Percentiles rank a stretch among this genome's conserved stretches.
Evolutionary conservation across 1,284 basidiomycete species (phyloP).

Genomic region (Pterulicium gracile): DNA sequence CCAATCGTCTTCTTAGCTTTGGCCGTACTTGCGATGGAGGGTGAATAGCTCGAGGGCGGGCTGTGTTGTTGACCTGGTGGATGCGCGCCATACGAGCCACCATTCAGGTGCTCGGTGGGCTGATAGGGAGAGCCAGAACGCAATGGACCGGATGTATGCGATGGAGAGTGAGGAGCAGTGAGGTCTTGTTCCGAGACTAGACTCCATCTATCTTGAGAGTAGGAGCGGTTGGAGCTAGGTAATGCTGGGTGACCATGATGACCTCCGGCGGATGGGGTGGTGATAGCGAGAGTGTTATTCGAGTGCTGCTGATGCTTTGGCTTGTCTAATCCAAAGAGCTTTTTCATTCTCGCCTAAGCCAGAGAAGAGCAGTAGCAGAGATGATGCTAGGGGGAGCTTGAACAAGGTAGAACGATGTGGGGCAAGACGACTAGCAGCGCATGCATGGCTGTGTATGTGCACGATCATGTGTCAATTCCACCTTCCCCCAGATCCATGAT

Average conservation of each 20-base stretch:
- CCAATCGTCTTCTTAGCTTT: background rate
- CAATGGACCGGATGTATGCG: background rate
- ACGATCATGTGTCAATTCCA: no score
- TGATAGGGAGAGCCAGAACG: background rate
- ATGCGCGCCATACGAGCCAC: no score
- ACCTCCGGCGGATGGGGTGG: background rate
- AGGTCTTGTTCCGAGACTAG: background rate
- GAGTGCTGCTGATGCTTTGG: background rate
- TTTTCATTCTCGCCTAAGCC: background rate
- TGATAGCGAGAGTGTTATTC: no score
- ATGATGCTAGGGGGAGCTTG: no score
- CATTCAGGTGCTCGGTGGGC: no score
- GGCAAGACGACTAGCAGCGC: no score
- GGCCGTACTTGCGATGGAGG: background rate
- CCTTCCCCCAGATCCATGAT: no score
- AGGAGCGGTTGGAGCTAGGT: background rate
- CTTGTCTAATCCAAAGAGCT: background rate
- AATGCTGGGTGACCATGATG: background rate
- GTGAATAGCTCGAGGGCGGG: no score
- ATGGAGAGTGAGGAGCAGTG: background rate
- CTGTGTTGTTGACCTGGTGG: no score
- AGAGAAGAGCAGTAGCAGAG: no score
- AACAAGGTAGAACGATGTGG: no score
- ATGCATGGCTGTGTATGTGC: no score
- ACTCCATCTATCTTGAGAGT: background rate